phyloP scores from a whole-genome alignment of 2,329 filamentous ascomycete species.

The Nemania sp. region DNA sequence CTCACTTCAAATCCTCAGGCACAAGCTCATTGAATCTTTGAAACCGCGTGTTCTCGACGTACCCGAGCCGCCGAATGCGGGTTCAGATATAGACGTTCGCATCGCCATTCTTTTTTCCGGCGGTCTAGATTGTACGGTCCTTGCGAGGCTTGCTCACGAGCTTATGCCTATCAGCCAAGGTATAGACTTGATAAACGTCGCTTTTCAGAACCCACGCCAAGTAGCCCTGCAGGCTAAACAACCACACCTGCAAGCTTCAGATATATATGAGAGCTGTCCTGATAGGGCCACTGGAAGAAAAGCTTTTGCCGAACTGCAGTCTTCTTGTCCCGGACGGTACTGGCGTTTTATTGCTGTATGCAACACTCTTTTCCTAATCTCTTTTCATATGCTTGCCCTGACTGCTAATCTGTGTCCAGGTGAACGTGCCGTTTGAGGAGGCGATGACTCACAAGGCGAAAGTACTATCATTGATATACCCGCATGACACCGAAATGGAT shows the following conservation, averaged over 20 bases:
- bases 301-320: constrained; percentile 79
- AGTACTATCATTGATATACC: constrained; percentile 83
- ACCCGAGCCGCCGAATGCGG: constrained; percentile 64
- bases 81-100: constrained; percentile 57
- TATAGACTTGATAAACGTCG: constrained; percentile 93
- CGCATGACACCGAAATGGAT: constrained; percentile 99
- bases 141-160: constrained; percentile 85
- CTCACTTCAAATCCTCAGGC: constrained; percentile 65
- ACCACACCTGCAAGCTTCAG: constrained; percentile 42
- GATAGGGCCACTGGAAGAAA: constrained; percentile 88
- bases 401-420: constrained; percentile 52
- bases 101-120: constrained; percentile 92
- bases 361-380: constrained; percentile 1
- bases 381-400: neutral
- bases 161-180: constrained; percentile 74
- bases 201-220: constrained; percentile 91
- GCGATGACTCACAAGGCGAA: constrained; percentile 74
- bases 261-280: constrained; percentile 84
- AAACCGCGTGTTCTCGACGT: constrained; percentile 73
- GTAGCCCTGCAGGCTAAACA: constrained; percentile 65
- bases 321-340: constrained; percentile 73
- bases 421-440: constrained; percentile 86
- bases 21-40: constrained; percentile 71
- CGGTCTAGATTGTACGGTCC: constrained; percentile 89
- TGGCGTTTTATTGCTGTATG: constrained; percentile 86